phyloP scores from a whole-genome alignment of 371 early-diverging fungal species.

The Lichtheimia hyalospora region DNA sequence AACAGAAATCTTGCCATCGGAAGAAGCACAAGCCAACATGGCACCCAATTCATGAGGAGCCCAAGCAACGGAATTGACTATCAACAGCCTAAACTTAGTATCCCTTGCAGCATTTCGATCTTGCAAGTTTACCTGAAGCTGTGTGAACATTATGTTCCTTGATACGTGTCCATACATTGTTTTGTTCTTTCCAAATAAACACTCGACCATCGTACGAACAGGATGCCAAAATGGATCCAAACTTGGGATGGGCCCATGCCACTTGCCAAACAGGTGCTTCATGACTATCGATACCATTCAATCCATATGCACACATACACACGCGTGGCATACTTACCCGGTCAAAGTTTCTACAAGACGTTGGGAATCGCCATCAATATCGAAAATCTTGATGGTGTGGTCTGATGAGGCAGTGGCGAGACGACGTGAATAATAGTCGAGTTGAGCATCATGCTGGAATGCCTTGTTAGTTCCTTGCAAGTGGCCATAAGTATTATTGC shows the following conservation, averaged over 20 bases:
- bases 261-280: conserved; percentile 99
- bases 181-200: conserved; percentile 92
- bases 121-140: conserved; percentile 86
- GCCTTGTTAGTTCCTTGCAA: not conserved
- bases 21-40: conserved; percentile 91
- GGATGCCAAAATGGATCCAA: conserved; percentile 92
- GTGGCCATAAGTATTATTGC: conserved; percentile 1
- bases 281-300: conserved; percentile 58
- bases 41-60: conserved; percentile 97
- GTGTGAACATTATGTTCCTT: conserved; percentile 89
- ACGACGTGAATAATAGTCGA: conserved; percentile 96
- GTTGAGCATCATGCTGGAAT: conserved; percentile 93
- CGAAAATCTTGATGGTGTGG: conserved; percentile 89
- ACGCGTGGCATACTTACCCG: conserved; percentile 50
- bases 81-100: no score
- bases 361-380: conserved; percentile 83
- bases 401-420: conserved; percentile 98
- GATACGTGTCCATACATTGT: conserved; percentile 83
- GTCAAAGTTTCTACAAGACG: conserved; percentile 76
- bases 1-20: conserved; percentile 93
- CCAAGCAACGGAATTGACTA: conserved; percentile 95
- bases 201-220: conserved; percentile 96
- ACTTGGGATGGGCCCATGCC: conserved; percentile 99
- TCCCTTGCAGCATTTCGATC: no score
- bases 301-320: conserved; percentile 1